Evolutionary conservation across 805 yeast genomes (phyloP), one percentile per base, ranked within the genome.

Genomic region (Ogataea methanolica): DNA sequence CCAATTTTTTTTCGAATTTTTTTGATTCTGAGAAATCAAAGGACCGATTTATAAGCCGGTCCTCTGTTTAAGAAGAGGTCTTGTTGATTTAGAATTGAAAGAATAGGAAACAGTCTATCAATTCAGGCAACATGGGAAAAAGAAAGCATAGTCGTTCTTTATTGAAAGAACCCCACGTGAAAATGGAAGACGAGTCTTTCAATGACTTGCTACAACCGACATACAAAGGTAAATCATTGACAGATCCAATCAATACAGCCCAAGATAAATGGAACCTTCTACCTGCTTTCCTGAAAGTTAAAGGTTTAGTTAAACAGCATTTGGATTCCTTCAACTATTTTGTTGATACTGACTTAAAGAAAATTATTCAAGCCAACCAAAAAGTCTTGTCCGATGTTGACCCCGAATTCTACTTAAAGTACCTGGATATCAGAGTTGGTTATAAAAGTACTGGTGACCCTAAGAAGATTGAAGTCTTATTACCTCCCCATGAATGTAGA

Each of bases 251-350:
- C 62, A 81, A 81, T 57, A 89, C 97, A 0, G 94, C 96, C 11
- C 88, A 88, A 58, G 99, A 94, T 68, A 94, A 94, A 66, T 94
- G 99, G 99, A 87, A 94, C 58, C 74, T 94, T 41, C 71, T 94
- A 37, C 99, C 99, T 0, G 99, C 99, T 0, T 94, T 94, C 62
- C 72, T 94, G 53, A 89, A 90, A 62, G 96, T 94, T 40, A 94
- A 94, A 65, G 99, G 99, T 46, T 72, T 94, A 44, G 98, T 94
- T 41, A 94, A 94, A 61, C 99, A 94, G 72, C 99, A 94, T 72
- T 74, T 94, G 62, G 99, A 94, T 63, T 94, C 99, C n/a, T 94
- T 89, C 75, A 92, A 94, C 63, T 94, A 88, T 69, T 94, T 94
- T 65, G 96, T 94, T 17, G 97, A 94, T 60, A 83, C 80, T 6